phyloP scores from a whole-genome alignment of 1,284 basidiomycete genomes.

The Schizopora paradoxa region DNA sequence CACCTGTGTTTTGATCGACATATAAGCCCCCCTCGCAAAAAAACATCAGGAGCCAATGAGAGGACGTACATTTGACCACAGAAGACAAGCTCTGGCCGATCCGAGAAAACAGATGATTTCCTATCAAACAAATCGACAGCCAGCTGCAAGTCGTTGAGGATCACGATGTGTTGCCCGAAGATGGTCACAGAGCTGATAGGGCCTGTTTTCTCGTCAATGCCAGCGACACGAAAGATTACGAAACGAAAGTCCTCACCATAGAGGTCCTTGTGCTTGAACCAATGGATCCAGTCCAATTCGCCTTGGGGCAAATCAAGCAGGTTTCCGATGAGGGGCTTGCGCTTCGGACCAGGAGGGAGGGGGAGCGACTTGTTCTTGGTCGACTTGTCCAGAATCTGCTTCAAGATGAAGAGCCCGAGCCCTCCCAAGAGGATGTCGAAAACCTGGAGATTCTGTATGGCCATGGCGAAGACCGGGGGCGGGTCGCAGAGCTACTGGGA shows the following conservation, averaged over 20 bases:
- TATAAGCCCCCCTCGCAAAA: neutral
- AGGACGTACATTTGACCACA: constrained; percentile 13
- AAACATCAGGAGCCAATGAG: neutral
- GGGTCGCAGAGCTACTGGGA: too few relatives aligned
- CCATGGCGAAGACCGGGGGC: too few relatives aligned
- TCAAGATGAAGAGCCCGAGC: neutral
- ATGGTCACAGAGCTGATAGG: constrained; percentile 16
- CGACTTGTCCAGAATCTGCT: neutral
- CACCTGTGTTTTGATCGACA: constrained; percentile 24
- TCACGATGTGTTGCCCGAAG: constrained; percentile 14
- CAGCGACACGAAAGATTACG: neutral
- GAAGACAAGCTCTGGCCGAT: constrained; percentile 14
- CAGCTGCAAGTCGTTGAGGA: constrained; percentile 13
- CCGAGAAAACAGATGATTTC: constrained; percentile 10
- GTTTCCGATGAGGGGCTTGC: constrained; percentile 1
- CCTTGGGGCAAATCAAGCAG: constrained; percentile 1
- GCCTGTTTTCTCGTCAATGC: constrained; percentile 2
- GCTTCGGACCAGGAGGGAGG: constrained; percentile 4
- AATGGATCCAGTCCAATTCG: neutral
- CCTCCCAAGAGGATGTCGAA: neutral
- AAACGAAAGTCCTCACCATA: neutral
- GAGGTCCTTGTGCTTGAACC: neutral
- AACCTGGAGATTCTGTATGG: too few relatives aligned
- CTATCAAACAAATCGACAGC: constrained; percentile 15
- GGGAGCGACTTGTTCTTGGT: neutral